Conservation (phyloP, 2,329 filamentous ascomycete genomes). For the Aulographum hederae region DNA sequence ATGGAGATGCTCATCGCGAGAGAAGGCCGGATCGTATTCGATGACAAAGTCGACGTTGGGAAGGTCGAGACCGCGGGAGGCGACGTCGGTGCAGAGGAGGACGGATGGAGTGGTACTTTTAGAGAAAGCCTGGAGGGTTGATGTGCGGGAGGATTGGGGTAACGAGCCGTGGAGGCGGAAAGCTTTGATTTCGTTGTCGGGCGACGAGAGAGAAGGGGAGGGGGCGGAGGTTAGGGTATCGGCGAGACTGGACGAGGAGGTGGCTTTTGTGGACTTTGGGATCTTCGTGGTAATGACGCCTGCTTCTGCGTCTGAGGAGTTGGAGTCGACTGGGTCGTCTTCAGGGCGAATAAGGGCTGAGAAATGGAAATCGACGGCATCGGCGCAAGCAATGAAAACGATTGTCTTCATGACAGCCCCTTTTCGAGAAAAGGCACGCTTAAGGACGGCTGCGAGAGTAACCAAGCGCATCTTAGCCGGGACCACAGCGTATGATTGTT, state of each 20-base stretch:
- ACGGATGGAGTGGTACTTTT: constrained; percentile 57
- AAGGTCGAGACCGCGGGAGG: constrained; percentile 85
- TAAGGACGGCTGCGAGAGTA: constrained; percentile 66
- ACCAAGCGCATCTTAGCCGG: constrained; percentile 84
- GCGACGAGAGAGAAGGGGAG: constrained; percentile 36
- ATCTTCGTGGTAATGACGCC: neutral
- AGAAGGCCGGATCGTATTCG: constrained; percentile 92
- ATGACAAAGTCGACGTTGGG: constrained; percentile 89
- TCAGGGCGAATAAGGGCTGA: constrained; percentile 45
- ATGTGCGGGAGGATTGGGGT: constrained; percentile 69
- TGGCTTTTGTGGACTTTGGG: constrained; percentile 1
- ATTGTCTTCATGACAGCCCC: constrained; percentile 94
- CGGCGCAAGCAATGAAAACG: constrained; percentile 89
- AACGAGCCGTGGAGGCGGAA: constrained; percentile 87
- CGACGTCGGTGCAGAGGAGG: constrained; percentile 86
- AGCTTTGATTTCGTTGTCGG: constrained; percentile 66
- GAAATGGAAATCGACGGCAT: constrained; percentile 94
- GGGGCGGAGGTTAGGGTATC: constrained; percentile 38
- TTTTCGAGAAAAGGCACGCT: constrained; percentile 70
- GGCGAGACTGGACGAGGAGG: neutral
- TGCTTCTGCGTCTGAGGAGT: constrained; percentile 7
- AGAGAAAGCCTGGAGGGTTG: constrained; percentile 67
- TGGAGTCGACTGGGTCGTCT: constrained; percentile 9
- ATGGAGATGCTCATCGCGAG: constrained; percentile 82
- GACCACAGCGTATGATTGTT: constrained; percentile 76